Percentiles rank a stretch among this genome's conserved stretches.
Evolutionary conservation across 176 grass and related monocot genomes (phyloP).

Genomic region (Thinopyrum elongatum): DNA sequence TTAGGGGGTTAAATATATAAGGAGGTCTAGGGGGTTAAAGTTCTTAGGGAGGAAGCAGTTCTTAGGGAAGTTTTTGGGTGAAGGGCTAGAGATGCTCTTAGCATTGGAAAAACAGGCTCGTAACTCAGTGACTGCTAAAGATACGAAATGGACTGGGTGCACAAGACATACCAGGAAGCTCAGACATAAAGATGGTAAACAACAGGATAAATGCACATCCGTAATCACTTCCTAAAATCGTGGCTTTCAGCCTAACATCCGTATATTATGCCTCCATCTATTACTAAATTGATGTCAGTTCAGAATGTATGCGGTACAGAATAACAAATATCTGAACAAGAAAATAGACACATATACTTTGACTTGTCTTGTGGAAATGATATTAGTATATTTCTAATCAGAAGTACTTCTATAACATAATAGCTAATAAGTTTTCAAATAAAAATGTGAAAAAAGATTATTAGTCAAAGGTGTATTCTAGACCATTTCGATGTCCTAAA

Average conservation of each 20-base stretch:
- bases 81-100: background rate
- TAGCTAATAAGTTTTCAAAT: background rate
- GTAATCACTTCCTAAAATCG: conserved; percentile 3
- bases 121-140: background rate
- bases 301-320: background rate
- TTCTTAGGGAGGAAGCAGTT: too few relatives aligned
- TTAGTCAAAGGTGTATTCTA: background rate
- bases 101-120: background rate
- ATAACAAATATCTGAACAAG: background rate
- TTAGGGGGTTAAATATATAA: too few relatives aligned
- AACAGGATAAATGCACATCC: conserved; percentile 3
- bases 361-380: background rate
- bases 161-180: background rate
- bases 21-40: too few relatives aligned
- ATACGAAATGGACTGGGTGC: background rate
- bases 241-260: background rate
- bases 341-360: background rate
- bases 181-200: background rate
- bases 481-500: background rate
- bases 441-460: background rate
- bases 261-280: background rate
- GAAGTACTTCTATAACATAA: background rate
- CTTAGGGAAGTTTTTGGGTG: too few relatives aligned
- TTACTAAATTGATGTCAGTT: background rate
- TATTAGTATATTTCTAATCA: background rate